Evolutionary conservation across 306 rosid species (phyloP).

Genomic region (Gastrolobium bilobum): DNA sequence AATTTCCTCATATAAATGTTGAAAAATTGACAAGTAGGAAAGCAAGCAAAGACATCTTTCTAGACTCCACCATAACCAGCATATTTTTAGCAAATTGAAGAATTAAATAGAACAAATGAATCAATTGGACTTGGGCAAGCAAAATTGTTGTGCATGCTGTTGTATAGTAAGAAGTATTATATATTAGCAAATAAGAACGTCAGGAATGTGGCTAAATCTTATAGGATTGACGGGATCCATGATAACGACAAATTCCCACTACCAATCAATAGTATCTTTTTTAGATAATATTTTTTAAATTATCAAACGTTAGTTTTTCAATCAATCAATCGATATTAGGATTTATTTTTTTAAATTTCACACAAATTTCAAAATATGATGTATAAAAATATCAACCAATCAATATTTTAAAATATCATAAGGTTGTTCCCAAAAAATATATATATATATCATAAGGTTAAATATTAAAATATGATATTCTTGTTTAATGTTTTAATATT

Average conservation of each 20-base stretch:
- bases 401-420: too few relatives aligned
- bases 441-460: too few relatives aligned
- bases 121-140: neutral
- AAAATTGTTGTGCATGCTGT: neutral
- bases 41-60: neutral
- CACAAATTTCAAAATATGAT: too few relatives aligned
- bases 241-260: neutral
- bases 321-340: too few relatives aligned
- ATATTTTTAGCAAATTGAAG: neutral
- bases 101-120: neutral
- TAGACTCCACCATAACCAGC: neutral
- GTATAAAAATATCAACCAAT: too few relatives aligned
- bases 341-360: too few relatives aligned
- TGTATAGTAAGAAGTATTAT: neutral
- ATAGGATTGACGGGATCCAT: neutral
- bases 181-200: neutral
- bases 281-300: too few relatives aligned
- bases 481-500: too few relatives aligned
- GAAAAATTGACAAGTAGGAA: neutral
- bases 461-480: too few relatives aligned
- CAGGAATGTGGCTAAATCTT: neutral
- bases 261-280: too few relatives aligned
- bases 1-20: conserved; percentile 1
- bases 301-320: too few relatives aligned
- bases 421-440: too few relatives aligned